Base-by-base conservation (phyloP, 352 stramenopile species). In the Phytophthora ohioensis region DNA sequence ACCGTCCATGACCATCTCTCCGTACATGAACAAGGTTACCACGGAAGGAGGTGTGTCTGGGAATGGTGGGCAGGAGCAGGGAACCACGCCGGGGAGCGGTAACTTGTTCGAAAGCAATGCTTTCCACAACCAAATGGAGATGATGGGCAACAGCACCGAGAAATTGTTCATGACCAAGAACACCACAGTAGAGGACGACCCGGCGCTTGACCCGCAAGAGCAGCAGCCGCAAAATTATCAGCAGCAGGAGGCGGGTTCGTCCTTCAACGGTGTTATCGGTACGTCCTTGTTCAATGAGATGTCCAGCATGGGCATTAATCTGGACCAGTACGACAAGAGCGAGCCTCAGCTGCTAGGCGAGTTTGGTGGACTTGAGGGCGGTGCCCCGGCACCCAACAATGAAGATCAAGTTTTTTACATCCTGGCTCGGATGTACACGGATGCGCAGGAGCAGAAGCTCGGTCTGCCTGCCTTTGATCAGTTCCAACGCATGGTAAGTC, bases 361-460 rank as follows among this genome's bases (percentile, higher is more conserved):
- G 60, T 85, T 92, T 67, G 53, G 61, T 45, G 73, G 76, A 35
- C 59, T 88, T n/a, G 57, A 71, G 6, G 57, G 57, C 43, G 39
- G 45, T 15, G 32, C 47, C 10, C 8, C 57, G n/a, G 53, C 65
- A 7, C 31, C 74, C 5, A 80, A 49, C 15, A 81, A 86, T 41
- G 86, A 93, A 78, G 86, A 92, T 38, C 76, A 91, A 57, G 86
- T 93, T n/a, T 92, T 90, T 60, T 92, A 91, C 78, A 93, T 93
- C 48, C 69, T 93, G 34, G 86, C 86, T 35, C 75, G 79, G 32
- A 93, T 93, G 86, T 93, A 92, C 72, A 90, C 84, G 51, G 85
- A 90, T 60, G 73, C 67, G 1, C 76, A 85, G 52, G 75, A 80
- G 46, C 81, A 85, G 49, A 95, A 92, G 69, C 78, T 95, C 30